Evolutionary conservation across 176 grass and related monocot species (phyloP), one percentile per base, ranked within the genome.

Genomic region (Avena eriantha): DNA sequence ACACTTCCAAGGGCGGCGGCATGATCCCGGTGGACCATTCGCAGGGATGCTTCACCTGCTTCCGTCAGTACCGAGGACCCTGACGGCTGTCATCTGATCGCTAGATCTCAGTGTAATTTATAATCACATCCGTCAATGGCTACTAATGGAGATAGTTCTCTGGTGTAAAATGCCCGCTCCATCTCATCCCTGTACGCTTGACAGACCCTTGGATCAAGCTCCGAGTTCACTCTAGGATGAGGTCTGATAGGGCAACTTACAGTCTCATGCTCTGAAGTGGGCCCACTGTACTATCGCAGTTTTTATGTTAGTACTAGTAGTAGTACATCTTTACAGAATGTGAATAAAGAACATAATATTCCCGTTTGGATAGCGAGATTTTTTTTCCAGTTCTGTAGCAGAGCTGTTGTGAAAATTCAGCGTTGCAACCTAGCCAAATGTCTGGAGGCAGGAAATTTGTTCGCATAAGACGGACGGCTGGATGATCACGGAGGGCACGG

Each of bases 1-100:
- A 99, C 90, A 99, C 97, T 35, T 94, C 90, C 24, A 99, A 99
- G 84, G 97, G 97, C 17, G 97, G 97, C n/a, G 97, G 94, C 67
- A 99, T 99, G 97, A 86, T 99, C 77, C 89, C 90, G 4, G 73
- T 80, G 12, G 94, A 97, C 63, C 97, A 99, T 31, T 67, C 85
- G 10, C 87, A 99, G 67, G 97, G 97, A 48, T 99, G 92, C 76
- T 85, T 94, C 59, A 86, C 92, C 7, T 99, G 94, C 82, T 93
- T 99, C 58, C 80, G 87, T 7, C 92, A 64, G 58, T 8, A 85
- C 67, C 89, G 97, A 76, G 97, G 97, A 24, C 97, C 97, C 68
- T 99, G 78, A 94, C 83, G 4, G 8, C 9, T 24, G 29, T 51
- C 66, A 26, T 47, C 41, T 46, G 4, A 19, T 81, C 10, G 64